phyloP scores from a whole-genome alignment of 306 rosid genomes.

The Inga oerstediana region DNA sequence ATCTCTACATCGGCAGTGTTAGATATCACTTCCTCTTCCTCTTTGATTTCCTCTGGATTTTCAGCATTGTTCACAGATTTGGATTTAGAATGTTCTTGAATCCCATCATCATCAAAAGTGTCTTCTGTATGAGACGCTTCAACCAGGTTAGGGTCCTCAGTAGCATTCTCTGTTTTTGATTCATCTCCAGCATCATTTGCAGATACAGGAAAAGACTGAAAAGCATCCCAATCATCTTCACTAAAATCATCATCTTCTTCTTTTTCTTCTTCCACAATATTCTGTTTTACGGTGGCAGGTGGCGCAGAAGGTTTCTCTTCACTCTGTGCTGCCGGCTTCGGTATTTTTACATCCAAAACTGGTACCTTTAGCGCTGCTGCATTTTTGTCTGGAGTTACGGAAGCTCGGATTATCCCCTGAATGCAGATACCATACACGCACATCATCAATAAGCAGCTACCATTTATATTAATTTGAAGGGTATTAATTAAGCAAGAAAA shows the following conservation, averaged over 20 bases:
- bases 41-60: background rate
- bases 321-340: slow-evolving; percentile 46
- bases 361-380: slow-evolving; percentile 55
- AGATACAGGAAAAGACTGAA: slow-evolving; percentile 85
- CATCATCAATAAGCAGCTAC: slow-evolving; percentile 16
- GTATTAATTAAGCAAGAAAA: background rate
- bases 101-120: slow-evolving; percentile 30
- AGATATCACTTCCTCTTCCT: background rate
- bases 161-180: slow-evolving; percentile 38
- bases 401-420: slow-evolving; percentile 89
- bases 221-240: slow-evolving; percentile 95
- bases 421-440: slow-evolving; percentile 8
- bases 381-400: slow-evolving; percentile 70
- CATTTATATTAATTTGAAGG: slow-evolving; percentile 7
- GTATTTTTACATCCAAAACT: slow-evolving; percentile 68
- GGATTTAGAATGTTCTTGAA: slow-evolving; percentile 41
- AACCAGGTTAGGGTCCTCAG: slow-evolving; percentile 35
- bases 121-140: slow-evolving; percentile 43
- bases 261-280: slow-evolving; percentile 44
- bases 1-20: background rate
- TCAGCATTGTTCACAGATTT: slow-evolving; percentile 25
- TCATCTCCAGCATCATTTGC: slow-evolving; percentile 53
- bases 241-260: slow-evolving; percentile 40
- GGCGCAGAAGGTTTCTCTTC: slow-evolving; percentile 46
- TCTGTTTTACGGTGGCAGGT: slow-evolving; percentile 33